Base-by-base conservation (phyloP, 805 yeast genomes). In the Lachancea meyersii region DNA sequence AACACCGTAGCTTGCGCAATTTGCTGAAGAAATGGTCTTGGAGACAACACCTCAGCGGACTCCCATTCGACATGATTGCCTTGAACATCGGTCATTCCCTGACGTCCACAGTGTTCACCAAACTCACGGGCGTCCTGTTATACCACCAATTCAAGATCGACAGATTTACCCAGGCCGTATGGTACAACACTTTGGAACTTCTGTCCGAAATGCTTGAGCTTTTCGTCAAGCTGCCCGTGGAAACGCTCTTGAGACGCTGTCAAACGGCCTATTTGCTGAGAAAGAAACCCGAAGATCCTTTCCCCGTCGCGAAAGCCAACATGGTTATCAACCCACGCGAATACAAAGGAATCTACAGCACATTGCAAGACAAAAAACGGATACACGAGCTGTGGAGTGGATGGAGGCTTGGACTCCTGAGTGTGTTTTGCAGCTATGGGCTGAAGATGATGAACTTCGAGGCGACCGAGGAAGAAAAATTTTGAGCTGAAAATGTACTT, bases 361-460 rank as follows among this genome's bases (percentile, higher is more conserved):
- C 84, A 2, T 54, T 79, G 21, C 77, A 76, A 67, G 69, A 70
- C 45, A 61, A 76, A 5, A 33, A 54, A 54, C 32, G 66, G 35
- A 43, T 66, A 55, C 63, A 64, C 31, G 70, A 75, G 1, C 60
- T 82, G 20, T 89, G 86, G 72, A 75, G 91, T 51, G 98, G 97
- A 28, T 91, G 97, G 97, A 76, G 86, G 60, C 80, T 87, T 32
- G 94, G 95, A 22, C 70, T 85, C 9, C 61, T 87, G 45, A 86
- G 91, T 47, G 75, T 86, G 3, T 61, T 85, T 38, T 93, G 95
- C 9, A 80, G 82, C 40, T 91, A 94, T 83, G 89, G 95, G 1
- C 72, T 84, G 50, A 72, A 76, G 41, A 65, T 83, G 40, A 56
- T 82, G 49, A 73, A 70, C 49, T 70, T 67, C 45, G 67, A 66